Evolutionary conservation across 2,329 filamentous ascomycete genomes (phyloP), one percentile per base, ranked within the genome.

Genomic region (Aspergillus udagawae): DNA sequence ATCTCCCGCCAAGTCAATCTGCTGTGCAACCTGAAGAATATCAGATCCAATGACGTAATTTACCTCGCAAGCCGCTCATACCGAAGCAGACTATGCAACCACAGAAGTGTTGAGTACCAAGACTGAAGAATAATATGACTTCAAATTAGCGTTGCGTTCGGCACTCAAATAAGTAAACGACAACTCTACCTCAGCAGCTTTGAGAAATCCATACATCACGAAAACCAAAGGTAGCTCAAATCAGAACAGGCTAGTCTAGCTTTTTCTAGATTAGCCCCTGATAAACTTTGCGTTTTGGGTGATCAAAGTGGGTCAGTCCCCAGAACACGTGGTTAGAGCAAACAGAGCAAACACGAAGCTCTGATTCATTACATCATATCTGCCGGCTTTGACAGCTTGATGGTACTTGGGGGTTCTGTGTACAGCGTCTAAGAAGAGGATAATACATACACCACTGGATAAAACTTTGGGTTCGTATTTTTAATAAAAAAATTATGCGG

Each of bases 401-500:
- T n/a, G 32, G 14, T 7, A 17, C 14, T 38, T 29, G 4, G 14
- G 14, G 14, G 32, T 17, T 17, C 32, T 38, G 32, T 7, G 14
- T 38, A 38, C 5, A 38, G 14, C 8, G 2, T 17, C 32, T 35
- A 35, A 35, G 32, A 14, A 35, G 14, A 35, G 28, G 10, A 38
- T 1, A 17, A 38, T 1, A 17, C 14, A 2, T 38, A 38, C n/a
- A 3, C 32, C 32, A 5, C 12, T 38, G 12, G 17, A 21, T 12
- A n/a, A 41, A 44, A 27, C 49, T 48, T 44, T 29, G 51, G 51
- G 28, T 53, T 49, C 21, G 50, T n/a, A 8, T 29, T 23, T 52
- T 5, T 53, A 32, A 49, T 52, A 5, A 35, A 3, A 38, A 38
- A 47, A 38, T 56, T 70, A 75, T 54, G 69, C 73, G n/a, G 78